Conservation (phyloP, 306 rosid species). For the Inga leiocalycina region DNA sequence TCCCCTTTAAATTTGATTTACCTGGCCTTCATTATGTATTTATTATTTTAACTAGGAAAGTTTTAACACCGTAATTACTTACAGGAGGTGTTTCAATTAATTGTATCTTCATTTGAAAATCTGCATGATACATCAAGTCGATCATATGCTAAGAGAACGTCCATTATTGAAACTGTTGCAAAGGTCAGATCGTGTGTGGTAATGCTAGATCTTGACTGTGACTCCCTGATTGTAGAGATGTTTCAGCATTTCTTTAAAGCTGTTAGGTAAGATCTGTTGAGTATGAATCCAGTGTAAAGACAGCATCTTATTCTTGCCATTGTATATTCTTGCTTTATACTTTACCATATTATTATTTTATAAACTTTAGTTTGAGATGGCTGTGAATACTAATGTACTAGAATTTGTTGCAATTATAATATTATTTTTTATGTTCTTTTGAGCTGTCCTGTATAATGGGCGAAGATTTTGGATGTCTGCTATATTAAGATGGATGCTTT, state of each 20-base stretch:
- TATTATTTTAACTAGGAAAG: not conserved
- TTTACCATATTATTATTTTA: not conserved
- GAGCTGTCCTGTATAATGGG: not conserved
- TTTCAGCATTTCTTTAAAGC: constrained; percentile 80
- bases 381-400: not conserved
- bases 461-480: not conserved
- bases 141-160: constrained; percentile 66
- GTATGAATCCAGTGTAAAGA: constrained; percentile 24
- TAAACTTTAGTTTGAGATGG: not conserved
- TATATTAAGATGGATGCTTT: constrained; percentile 8
- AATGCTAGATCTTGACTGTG: constrained; percentile 96
- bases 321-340: not conserved
- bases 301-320: not conserved
- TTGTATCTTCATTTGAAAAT: constrained; percentile 89
- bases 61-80: constrained; percentile 24
- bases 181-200: constrained; percentile 90
- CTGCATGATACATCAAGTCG: constrained; percentile 67
- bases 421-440: not conserved
- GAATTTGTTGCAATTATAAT: not conserved
- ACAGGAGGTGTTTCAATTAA: constrained; percentile 79
- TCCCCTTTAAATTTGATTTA: not conserved
- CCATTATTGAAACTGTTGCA: constrained; percentile 85
- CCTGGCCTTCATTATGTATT: not conserved
- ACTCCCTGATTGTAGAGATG: constrained; percentile 85
- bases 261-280: constrained; percentile 57